Evolutionary conservation across 805 yeast genomes (phyloP), one percentile per base, ranked within the genome.

Genomic region (Lachancea meyersii): DNA sequence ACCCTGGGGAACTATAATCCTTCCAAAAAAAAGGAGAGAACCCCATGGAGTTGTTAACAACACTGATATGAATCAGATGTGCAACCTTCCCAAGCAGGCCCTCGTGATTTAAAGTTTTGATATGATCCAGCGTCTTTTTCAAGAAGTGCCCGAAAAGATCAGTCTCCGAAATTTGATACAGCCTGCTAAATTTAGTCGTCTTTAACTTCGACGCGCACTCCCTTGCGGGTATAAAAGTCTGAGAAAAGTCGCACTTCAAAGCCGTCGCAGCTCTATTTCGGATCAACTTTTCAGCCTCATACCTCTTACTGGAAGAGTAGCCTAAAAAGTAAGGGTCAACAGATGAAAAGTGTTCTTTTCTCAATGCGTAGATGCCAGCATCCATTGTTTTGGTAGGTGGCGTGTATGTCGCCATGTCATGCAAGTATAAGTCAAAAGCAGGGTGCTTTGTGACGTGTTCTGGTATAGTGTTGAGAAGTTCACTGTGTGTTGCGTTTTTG

Each of bases 321-420:
- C 87, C 88, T 45, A 85, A 71, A 57, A 82, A 91, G 55, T 77
- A 89, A 0, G 97, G 95, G 58, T 91, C 93, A 33, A 89, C 75
- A 21, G 72, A 65, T 1, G 66, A 68, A 43, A 64, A 70, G 22
- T 66, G 64, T 38, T 77, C 72, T 2, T 74, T 71, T 54, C 84
- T 87, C 46, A 93, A 69, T 21, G 77, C 68, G 61, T 84, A 91
- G 20, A 75, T 58, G 2, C 95, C 86, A 18, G 71, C 62, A 49
- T 83, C 83, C 19, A 72, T 60, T 16, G 72, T 50, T 3, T 79
- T 76, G 4, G 72, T 64, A 2, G 94, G 88, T 1, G 82, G 72
- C n/a, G 70, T 70, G 49, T 72, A 79, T 27, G 70, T 76, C 1
- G 95, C 80, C 26, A 79, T 70, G 45, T 71, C 75, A 26, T 61